Evolutionary conservation across 768 basidiomycete genomes (phyloP).

Genomic region (Mycena kentingensis): DNA sequence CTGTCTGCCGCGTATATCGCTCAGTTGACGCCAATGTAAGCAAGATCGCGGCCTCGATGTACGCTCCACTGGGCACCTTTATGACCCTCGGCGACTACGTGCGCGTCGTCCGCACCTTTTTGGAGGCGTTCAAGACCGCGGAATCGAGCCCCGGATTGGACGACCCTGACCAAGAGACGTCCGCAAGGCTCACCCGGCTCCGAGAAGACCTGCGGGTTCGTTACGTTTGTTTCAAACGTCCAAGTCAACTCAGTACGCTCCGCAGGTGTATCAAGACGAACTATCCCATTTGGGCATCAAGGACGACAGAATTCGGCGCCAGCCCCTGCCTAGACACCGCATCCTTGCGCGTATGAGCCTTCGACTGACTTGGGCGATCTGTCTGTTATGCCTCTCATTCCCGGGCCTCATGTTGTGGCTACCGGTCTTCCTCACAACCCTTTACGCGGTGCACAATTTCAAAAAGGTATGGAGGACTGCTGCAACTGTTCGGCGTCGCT

Average conservation of each 20-base stretch:
- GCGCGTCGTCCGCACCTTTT: conserved; percentile 70
- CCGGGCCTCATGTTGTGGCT: conserved; percentile 84
- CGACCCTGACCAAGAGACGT: conserved; percentile 26
- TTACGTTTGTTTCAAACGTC: not conserved
- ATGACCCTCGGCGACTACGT: conserved; percentile 88
- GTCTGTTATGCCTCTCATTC: conserved; percentile 64
- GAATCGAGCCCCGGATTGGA: conserved; percentile 29
- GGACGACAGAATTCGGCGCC: conserved; percentile 78
- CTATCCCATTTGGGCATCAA: conserved; percentile 71
- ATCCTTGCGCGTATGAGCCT: conserved; percentile 67
- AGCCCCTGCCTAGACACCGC: conserved; percentile 51
- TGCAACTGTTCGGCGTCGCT: not conserved
- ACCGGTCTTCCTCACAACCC: conserved; percentile 73
- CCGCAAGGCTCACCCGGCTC: conserved; percentile 37
- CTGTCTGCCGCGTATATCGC: no score
- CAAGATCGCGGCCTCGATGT: conserved; percentile 77
- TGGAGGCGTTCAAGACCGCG: conserved; percentile 69
- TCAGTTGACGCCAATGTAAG: no score
- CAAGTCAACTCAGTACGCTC: not conserved
- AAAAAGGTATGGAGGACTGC: conserved; percentile 44
- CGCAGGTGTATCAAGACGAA: conserved; percentile 73
- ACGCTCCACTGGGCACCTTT: conserved; percentile 83
- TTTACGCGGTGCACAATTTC: conserved; percentile 71
- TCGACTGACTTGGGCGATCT: conserved; percentile 62
- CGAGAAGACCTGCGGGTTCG: conserved; percentile 63